Conservation (phyloP, 345 rosid genomes). For the Anastatica hierochuntica region DNA sequence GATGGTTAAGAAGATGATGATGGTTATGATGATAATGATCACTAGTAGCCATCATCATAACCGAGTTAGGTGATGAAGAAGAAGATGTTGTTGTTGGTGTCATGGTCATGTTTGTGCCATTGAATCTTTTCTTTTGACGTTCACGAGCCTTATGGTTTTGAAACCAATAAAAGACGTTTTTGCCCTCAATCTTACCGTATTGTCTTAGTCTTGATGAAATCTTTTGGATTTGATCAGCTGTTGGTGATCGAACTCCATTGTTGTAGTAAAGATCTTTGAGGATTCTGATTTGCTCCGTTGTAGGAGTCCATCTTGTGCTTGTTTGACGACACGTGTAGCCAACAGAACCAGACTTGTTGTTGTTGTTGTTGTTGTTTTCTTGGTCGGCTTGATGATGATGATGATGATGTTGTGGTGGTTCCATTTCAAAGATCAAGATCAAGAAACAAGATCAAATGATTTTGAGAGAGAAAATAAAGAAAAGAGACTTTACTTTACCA, state of each 20-base stretch:
- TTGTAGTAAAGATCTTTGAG: slow-evolving; percentile 91
- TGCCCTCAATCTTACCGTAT: slow-evolving; percentile 92
- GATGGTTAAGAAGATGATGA: slow-evolving; percentile 2
- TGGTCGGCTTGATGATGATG: slow-evolving; percentile 33
- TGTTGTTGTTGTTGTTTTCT: slow-evolving; percentile 33
- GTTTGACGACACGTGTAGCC: slow-evolving; percentile 71
- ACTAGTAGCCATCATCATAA: slow-evolving; percentile 13
- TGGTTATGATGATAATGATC: slow-evolving; percentile 21
- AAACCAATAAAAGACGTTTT: slow-evolving; percentile 97
- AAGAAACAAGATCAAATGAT: no score
- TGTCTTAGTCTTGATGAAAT: slow-evolving; percentile 73
- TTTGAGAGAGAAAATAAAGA: no score
- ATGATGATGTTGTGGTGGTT: slow-evolving; percentile 34
- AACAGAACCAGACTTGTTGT: slow-evolving; percentile 28
- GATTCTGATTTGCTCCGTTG: slow-evolving; percentile 75
- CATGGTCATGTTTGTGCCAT: slow-evolving; percentile 22
- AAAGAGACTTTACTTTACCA: no score
- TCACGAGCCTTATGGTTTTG: slow-evolving; percentile 99
- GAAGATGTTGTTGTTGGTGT: slow-evolving; percentile 9
- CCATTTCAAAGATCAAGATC: slow-evolving; percentile 43
- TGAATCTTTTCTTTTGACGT: slow-evolving; percentile 82
- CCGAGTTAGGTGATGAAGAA: slow-evolving; percentile 20
- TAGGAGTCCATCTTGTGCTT: slow-evolving; percentile 93
- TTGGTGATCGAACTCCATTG: slow-evolving; percentile 71
- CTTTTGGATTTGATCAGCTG: slow-evolving; percentile 85